Evolutionary conservation across 768 basidiomycete species (phyloP).

Genomic region (Russula emetica): DNA sequence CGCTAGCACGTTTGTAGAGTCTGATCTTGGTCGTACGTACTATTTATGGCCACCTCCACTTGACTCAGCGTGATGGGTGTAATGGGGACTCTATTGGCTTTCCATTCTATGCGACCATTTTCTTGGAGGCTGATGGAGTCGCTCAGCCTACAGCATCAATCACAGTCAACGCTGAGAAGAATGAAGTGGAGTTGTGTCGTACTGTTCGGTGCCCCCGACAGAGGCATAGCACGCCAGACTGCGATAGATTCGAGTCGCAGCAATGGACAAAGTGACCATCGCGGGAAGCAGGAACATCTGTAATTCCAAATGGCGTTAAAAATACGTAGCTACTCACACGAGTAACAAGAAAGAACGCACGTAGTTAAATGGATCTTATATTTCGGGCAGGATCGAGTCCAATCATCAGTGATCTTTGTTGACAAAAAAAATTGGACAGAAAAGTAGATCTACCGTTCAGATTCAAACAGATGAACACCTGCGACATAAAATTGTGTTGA

Average conservation of each 20-base stretch:
- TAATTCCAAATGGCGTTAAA: not conserved
- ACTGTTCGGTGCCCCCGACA: not conserved
- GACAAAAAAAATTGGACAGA: too few relatives aligned
- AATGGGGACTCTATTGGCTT: too few relatives aligned
- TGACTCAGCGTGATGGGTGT: not conserved
- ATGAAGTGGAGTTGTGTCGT: not conserved
- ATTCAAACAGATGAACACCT: conserved; percentile 1
- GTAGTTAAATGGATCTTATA: not conserved
- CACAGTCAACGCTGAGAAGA: not conserved
- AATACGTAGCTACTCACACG: too few relatives aligned
- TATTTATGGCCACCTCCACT: not conserved
- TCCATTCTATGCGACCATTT: not conserved
- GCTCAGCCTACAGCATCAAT: not conserved
- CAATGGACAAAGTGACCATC: not conserved
- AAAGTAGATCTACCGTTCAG: not conserved
- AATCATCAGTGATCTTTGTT: not conserved
- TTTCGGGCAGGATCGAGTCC: not conserved
- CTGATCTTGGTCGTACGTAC: not conserved
- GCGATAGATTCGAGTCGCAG: conserved; percentile 5
- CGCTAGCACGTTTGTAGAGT: not conserved
- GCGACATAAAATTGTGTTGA: not conserved
- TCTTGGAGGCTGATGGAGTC: not conserved
- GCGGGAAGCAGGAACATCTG: not conserved
- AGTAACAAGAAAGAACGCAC: not conserved
- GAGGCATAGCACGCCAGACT: not conserved